phyloP scores from a whole-genome alignment of 192 early-diverging fungal genomes.

The Entomortierella parvispora region DNA sequence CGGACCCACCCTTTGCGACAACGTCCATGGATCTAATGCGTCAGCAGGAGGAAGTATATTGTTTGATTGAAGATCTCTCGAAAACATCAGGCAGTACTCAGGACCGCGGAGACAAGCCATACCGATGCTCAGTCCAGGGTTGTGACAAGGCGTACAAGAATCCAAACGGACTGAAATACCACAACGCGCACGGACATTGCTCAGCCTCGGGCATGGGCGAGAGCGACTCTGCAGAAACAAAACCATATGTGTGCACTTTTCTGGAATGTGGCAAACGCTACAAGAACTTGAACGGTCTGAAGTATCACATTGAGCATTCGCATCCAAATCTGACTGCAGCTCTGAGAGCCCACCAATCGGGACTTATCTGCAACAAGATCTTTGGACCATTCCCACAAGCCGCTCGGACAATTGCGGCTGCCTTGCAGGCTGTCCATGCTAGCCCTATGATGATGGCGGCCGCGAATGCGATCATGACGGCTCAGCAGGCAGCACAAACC shows the following conservation, averaged over 20 bases:
- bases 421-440: conserved; percentile 15
- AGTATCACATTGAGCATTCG: conserved; percentile 77
- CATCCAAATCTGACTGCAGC: conserved; percentile 27
- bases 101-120: conserved; percentile 73
- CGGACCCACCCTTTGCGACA: no score
- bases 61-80: conserved; percentile 3
- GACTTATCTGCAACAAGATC: conserved; percentile 8
- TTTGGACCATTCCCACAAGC: conserved; percentile 25
- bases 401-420: conserved; percentile 12
- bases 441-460: conserved; percentile 37
- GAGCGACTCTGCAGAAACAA: conserved; percentile 19
- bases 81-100: neutral
- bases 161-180: conserved; percentile 97
- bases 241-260: conserved; percentile 78
- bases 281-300: conserved; percentile 83
- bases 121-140: conserved; percentile 85
- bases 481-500: neutral
- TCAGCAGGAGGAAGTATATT: neutral
- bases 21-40: neutral
- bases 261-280: conserved; percentile 71
- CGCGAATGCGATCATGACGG: conserved; percentile 17
- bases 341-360: conserved; percentile 18
- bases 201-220: conserved; percentile 19
- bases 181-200: conserved; percentile 93
- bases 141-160: conserved; percentile 98